phyloP scores from a whole-genome alignment of 352 stramenopile species.

The Pythium brassicae region DNA sequence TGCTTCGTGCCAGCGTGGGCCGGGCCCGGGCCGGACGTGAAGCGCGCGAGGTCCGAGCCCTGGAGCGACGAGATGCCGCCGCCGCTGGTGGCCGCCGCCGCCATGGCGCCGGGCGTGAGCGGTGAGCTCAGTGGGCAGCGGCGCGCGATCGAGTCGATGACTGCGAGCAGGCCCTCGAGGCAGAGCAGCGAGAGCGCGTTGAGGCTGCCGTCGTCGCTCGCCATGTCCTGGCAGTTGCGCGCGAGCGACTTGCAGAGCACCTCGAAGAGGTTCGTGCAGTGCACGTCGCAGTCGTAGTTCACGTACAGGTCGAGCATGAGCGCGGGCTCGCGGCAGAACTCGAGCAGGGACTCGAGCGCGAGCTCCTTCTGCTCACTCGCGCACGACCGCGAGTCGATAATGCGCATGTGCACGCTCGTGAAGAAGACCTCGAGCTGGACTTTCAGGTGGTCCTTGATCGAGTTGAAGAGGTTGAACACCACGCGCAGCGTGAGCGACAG shows the following conservation, averaged over 20 bases:
- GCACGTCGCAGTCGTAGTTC: slow-evolving; percentile 99
- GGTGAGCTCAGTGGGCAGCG: slow-evolving; percentile 64
- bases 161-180: slow-evolving; percentile 86
- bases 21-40: slow-evolving; percentile 34
- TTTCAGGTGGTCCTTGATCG: slow-evolving; percentile 98
- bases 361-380: slow-evolving; percentile 84
- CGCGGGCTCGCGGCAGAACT: slow-evolving; percentile 96
- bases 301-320: slow-evolving; percentile 99
- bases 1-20: neutral
- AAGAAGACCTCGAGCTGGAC: slow-evolving; percentile 99
- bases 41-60: slow-evolving; percentile 63
- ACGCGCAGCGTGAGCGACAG: slow-evolving; percentile 91
- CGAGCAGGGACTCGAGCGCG: slow-evolving; percentile 92
- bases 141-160: slow-evolving; percentile 92
- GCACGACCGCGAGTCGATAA: slow-evolving; percentile 85
- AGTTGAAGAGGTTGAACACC: slow-evolving; percentile 99
- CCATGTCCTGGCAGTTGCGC: slow-evolving; percentile 79
- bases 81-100: slow-evolving; percentile 15
- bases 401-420: slow-evolving; percentile 95
- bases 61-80: slow-evolving; percentile 45
- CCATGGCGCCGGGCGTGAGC: too few relatives aligned
- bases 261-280: slow-evolving; percentile 99
- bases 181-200: slow-evolving; percentile 73
- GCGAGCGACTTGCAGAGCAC: slow-evolving; percentile 93
- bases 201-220: slow-evolving; percentile 46